Base-by-base conservation (phyloP, 257 asterid species). In the Gentiana macrophylla region DNA sequence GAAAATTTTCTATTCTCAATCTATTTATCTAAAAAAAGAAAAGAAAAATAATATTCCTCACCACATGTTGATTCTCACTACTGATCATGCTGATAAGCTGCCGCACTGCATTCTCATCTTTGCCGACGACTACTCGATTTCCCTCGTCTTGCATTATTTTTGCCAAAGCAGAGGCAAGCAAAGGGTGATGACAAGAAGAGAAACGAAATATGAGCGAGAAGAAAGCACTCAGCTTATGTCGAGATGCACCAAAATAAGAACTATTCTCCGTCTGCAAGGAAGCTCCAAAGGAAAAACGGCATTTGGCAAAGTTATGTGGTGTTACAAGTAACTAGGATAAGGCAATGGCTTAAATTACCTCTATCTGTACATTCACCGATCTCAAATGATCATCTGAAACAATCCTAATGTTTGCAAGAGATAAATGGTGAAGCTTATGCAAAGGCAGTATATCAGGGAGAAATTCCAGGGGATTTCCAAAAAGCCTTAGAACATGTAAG, bases 71-170 rank as follows among this genome's bases (percentile, higher is more conserved):
- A 72, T 88, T 79, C 52, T 92, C 97, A 72, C 95, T 92, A 78
- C 95, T 85, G 69, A 92, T 88, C 99, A 92, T 92, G 77, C 99
- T 92, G 68, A 92, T 92, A 63, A 92, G 99, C 84, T 92, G 99
- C 64, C 94, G 84, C 70, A 88, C 84, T 36, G 97, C 99, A 73
- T 92, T 88, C 78, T 84, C 90, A 72, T 92, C 99, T 80, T 85
- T 92, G 12, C 99, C 97, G 54, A 92, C 94, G 64, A 85, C 97
- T 36, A 77, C 88, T 64, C 94, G 84, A 74, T 92, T 92, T 66
- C 72, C 94, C 61, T 85, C 94, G 67, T 92, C 97, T 73, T 81
- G 97, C 94, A 92, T 92, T 80, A 88, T 88, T 79, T 92, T 92
- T 32, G 94, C 94, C 72, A 92, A 81, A 56, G 99, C 95, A 47